Conservation (phyloP, 1,139 yeast species). For the Eremothecium coryli region DNA sequence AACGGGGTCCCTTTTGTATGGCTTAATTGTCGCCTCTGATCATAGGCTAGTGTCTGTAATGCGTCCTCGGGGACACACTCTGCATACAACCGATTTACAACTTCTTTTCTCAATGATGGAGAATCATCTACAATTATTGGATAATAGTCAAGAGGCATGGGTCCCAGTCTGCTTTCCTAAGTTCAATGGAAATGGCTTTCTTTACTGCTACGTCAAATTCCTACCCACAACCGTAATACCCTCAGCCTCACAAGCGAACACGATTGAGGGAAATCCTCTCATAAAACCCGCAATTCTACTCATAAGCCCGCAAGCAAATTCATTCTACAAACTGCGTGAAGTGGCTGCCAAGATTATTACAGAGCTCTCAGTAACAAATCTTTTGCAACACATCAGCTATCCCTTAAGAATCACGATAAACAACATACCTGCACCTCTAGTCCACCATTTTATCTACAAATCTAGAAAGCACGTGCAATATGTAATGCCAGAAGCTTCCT, state of each 20-base stretch:
- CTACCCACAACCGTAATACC: slow-evolving; percentile 25
- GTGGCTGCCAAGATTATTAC: slow-evolving; percentile 46
- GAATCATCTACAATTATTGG: slow-evolving; percentile 33
- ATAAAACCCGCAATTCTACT: slow-evolving; percentile 53
- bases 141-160: slow-evolving; percentile 66
- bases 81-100: slow-evolving; percentile 64
- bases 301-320: slow-evolving; percentile 73
- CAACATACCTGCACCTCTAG: slow-evolving; percentile 51
- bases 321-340: slow-evolving; percentile 66
- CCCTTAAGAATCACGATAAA: slow-evolving; percentile 37
- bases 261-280: slow-evolving; percentile 10
- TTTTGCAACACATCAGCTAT: slow-evolving; percentile 32
- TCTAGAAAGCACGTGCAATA: slow-evolving; percentile 55
- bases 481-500: slow-evolving; percentile 29
- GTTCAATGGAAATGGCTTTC: slow-evolving; percentile 79
- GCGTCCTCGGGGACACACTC: slow-evolving; percentile 53
- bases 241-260: slow-evolving; percentile 21
- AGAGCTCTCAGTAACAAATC: slow-evolving; percentile 32
- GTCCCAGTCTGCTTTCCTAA: slow-evolving; percentile 87
- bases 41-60: slow-evolving; percentile 50
- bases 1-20: slow-evolving; percentile 43
- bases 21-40: slow-evolving; percentile 48
- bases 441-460: slow-evolving; percentile 76
- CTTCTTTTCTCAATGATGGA: slow-evolving; percentile 53
- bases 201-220: slow-evolving; percentile 68